phyloP scores from a whole-genome alignment of 169 alveolate genomes.

The Amoebophrya sp. region DNA sequence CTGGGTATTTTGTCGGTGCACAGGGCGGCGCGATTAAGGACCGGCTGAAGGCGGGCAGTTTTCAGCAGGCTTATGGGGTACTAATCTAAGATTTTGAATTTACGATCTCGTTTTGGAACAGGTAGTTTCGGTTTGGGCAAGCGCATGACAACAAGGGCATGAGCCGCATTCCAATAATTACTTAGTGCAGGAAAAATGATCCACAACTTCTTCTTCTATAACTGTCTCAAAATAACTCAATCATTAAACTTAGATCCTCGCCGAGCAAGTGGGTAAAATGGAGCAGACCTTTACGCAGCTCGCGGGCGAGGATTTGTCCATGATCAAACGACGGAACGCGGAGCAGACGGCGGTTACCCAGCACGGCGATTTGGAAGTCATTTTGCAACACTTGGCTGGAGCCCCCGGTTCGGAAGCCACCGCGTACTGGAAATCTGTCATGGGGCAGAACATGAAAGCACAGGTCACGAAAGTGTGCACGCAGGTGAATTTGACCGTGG shows the following conservation, averaged over 20 bases:
- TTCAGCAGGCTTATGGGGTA: too few relatives aligned
- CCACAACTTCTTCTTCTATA: too few relatives aligned
- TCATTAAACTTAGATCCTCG: background rate
- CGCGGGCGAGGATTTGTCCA: background rate
- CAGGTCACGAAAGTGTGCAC: background rate
- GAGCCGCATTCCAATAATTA: too few relatives aligned
- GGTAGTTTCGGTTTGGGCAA: too few relatives aligned
- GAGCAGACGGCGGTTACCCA: background rate
- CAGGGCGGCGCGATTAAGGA: too few relatives aligned
- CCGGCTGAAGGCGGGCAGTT: too few relatives aligned
- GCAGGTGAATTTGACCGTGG: background rate
- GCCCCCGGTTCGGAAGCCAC: background rate
- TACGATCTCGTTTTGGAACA: too few relatives aligned
- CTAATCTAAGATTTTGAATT: too few relatives aligned
- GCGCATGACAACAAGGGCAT: too few relatives aligned
- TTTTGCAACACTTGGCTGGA: background rate
- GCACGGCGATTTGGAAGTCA: background rate
- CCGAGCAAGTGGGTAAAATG: background rate
- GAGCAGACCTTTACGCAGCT: background rate
- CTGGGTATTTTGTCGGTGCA: too few relatives aligned
- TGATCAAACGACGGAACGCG: background rate
- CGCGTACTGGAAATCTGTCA: background rate
- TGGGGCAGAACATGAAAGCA: background rate
- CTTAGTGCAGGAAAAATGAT: too few relatives aligned
- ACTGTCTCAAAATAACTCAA: too few relatives aligned